phyloP scores from a whole-genome alignment of 2,329 filamentous ascomycete genomes.

The Sarocladium strictum region DNA sequence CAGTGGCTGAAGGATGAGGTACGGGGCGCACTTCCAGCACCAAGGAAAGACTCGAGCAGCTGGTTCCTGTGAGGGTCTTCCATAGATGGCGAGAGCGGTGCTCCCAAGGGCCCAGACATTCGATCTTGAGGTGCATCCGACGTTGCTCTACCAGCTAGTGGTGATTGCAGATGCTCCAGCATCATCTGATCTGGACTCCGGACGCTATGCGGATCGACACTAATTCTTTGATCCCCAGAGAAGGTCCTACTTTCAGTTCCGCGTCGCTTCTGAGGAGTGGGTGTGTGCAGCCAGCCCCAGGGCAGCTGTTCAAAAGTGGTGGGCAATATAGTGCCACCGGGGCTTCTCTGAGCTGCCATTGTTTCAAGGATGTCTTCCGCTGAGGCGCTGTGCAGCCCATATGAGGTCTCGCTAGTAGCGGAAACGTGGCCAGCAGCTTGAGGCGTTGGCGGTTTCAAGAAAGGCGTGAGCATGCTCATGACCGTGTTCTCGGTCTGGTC shows the following conservation, averaged over 20 bases:
- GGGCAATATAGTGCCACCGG: conserved; percentile 21
- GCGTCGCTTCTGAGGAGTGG: conserved; percentile 22
- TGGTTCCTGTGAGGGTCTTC: conserved; percentile 27
- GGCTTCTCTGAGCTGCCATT: conserved; percentile 26
- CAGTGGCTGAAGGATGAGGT: conserved; percentile 21
- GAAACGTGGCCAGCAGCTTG: conserved; percentile 24
- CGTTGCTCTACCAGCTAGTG: conserved; percentile 4
- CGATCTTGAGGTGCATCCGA: conserved; percentile 2
- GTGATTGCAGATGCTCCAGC: conserved; percentile 11
- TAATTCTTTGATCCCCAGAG: neutral
- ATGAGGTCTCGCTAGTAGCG: conserved; percentile 35
- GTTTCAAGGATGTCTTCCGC: conserved; percentile 45
- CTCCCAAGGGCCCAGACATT: neutral
- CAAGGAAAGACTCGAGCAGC: conserved; percentile 28
- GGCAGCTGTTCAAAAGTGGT: conserved; percentile 35
- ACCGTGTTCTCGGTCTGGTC: conserved; percentile 28
- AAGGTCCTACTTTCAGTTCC: neutral
- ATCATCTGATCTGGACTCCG: conserved; percentile 11
- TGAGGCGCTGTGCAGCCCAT: conserved; percentile 48
- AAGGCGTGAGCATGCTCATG: conserved; percentile 42
- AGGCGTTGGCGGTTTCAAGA: conserved; percentile 39
- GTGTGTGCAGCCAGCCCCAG: conserved; percentile 43
- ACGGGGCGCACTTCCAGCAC: conserved; percentile 8
- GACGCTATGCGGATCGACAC: conserved; percentile 10
- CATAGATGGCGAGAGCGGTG: conserved; percentile 7